These are phyloP conservation scores for Paecilomyces sp. DNA, from an alignment of 2,329 filamentous ascomycete genomes.

Conservation along the genomic window DNA sequence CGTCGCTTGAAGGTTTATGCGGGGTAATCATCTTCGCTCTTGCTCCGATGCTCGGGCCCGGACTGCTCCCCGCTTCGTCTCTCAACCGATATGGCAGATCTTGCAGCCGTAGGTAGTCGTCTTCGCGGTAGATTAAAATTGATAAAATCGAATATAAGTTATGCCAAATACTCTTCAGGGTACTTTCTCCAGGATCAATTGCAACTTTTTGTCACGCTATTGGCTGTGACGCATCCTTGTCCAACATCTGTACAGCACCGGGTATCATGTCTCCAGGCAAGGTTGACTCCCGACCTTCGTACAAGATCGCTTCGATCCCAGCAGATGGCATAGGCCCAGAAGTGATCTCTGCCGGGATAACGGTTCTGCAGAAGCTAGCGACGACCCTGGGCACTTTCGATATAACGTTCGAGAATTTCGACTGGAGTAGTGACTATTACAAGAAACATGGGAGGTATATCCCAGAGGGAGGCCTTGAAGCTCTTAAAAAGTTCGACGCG, in stretches of 20 bases:
- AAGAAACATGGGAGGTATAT: conserved; percentile 48
- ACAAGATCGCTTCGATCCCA: conserved; percentile 57
- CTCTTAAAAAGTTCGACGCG: conserved; percentile 46
- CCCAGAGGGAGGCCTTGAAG: conserved; percentile 43
- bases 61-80: not conserved
- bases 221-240: not conserved
- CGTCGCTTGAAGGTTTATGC: not conserved
- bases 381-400: conserved; percentile 21
- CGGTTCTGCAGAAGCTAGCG: conserved; percentile 47
- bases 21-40: not conserved
- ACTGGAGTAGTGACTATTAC: conserved; percentile 37
- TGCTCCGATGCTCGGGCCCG: not conserved
- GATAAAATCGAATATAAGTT: not conserved
- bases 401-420: conserved; percentile 7
- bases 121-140: not conserved
- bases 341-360: conserved; percentile 57
- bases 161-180: not conserved
- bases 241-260: not conserved
- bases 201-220: not conserved
- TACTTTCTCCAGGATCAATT: not conserved
- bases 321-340: conserved; percentile 65
- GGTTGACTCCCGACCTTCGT: conserved; percentile 12
- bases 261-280: conserved; percentile 3
- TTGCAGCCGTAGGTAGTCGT: not conserved
- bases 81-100: no score